Evolutionary conservation across 257 asterid species (phyloP).

Genomic region (Solanum medicagineum): DNA sequence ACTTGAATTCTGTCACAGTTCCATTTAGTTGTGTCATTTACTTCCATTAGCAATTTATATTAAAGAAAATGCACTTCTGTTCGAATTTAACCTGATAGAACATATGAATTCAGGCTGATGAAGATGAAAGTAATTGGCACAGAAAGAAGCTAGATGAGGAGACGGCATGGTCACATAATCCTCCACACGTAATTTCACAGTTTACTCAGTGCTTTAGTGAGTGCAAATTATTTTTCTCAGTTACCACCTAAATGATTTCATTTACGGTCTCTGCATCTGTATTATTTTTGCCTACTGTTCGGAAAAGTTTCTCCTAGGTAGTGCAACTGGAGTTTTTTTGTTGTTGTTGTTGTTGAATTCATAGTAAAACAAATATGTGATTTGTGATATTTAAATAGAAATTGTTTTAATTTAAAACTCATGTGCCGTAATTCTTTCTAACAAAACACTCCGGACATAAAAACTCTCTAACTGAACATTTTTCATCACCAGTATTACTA

Average conservation of each 20-base stretch:
- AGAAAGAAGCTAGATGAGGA: slow-evolving; percentile 43
- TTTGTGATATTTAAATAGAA: background rate
- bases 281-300: background rate
- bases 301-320: background rate
- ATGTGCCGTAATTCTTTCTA: background rate
- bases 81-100: slow-evolving; percentile 12
- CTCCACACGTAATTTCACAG: slow-evolving; percentile 69
- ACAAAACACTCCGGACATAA: background rate
- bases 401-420: background rate
- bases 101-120: slow-evolving; percentile 57
- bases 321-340: background rate
- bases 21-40: background rate
- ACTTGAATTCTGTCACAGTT: background rate
- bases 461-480: background rate
- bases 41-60: background rate
- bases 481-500: background rate
- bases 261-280: background rate
- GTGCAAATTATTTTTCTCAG: slow-evolving; percentile 18
- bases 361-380: background rate
- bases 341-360: background rate
- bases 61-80: background rate
- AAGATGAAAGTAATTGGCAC: slow-evolving; percentile 54
- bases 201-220: slow-evolving; percentile 81
- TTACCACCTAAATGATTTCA: background rate
- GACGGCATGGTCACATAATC: slow-evolving; percentile 38